Base-by-base conservation (phyloP, 2,329 filamentous ascomycete species). In the Leptographium lundbergii region DNA sequence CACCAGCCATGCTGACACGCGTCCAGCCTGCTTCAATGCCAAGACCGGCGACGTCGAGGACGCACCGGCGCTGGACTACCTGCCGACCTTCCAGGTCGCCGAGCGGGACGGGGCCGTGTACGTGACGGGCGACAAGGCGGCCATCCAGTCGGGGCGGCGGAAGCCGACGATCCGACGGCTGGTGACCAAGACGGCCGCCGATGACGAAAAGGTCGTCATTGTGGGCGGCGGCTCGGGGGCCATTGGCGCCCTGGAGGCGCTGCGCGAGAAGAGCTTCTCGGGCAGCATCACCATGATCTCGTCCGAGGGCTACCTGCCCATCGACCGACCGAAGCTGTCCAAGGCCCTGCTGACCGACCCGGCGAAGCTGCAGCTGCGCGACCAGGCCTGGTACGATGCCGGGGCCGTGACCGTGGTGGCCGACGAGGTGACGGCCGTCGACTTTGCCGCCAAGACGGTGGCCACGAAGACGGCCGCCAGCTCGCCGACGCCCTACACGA, bases 251-350 rank as follows among this genome's bases (percentile, higher is more conserved):
- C 76, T 96, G 52, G 90, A 97, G 69, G 87, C 84, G 14, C 81
- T 99, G 19, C 86, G 92, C 51, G 87, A 88, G 63, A 84, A 86
- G 63, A 91, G 91, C 34, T 97, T 86, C 75, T 79, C 78, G 6
- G 92, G 91, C 17, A 76, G 81, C 59, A 85, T 99, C 65, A 95
- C 91, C 0, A 77, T 96, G 67, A 85, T 99, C 66, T 86, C 88
- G 14, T 85, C 82, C 63, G 94, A 99, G 72, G 87, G 88, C 25
- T 87, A 94, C 69, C 80, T 87, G 39, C 91, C 91, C 36, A 91
- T 97, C 66, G 94, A 99, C 74, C 84, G 94, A 24, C 90, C 94
- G 13, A 97, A 97, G 77, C 80, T 99, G 50, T 96, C 91, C 68
- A 99, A 99, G 74, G 90, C 92, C 0, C 78, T 99, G 14, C 81